These are phyloP conservation scores for Rubus parviflorus DNA, from an alignment of 306 rosid species.

Conservation along the genomic window DNA sequence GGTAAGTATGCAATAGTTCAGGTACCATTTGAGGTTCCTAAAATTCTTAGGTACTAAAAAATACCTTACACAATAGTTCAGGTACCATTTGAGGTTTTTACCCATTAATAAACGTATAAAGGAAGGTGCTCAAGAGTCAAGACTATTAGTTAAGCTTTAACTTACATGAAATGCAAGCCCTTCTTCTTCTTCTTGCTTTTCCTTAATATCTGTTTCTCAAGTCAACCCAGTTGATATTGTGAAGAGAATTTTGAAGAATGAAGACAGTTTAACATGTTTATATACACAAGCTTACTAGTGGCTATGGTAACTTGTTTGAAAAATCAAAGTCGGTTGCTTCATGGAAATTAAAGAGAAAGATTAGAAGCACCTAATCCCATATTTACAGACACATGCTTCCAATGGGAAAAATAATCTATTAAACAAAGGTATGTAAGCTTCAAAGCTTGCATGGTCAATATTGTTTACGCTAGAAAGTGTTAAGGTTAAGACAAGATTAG, in stretches of 20 bases:
- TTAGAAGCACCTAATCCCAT: neutral
- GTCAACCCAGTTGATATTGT: neutral
- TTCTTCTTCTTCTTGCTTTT: neutral
- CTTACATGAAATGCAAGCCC: conserved; percentile 10
- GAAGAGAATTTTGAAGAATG: neutral
- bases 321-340: conserved; percentile 31
- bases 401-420: neutral
- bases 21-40: no score
- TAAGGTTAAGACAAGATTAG: neutral
- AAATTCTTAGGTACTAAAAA: no score
- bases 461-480: neutral
- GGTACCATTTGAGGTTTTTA: no score
- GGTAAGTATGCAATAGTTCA: no score
- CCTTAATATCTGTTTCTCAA: neutral
- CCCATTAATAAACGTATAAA: neutral
- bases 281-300: neutral
- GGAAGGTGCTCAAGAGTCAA: neutral
- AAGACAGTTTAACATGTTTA: neutral
- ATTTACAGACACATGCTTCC: neutral
- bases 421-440: no score
- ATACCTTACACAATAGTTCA: no score
- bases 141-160: neutral
- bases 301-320: conserved; percentile 17
- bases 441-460: neutral
- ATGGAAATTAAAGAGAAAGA: conserved; percentile 16